Base-by-base conservation (phyloP, 1,139 yeast species). In the Petasospora rhodanensis region DNA sequence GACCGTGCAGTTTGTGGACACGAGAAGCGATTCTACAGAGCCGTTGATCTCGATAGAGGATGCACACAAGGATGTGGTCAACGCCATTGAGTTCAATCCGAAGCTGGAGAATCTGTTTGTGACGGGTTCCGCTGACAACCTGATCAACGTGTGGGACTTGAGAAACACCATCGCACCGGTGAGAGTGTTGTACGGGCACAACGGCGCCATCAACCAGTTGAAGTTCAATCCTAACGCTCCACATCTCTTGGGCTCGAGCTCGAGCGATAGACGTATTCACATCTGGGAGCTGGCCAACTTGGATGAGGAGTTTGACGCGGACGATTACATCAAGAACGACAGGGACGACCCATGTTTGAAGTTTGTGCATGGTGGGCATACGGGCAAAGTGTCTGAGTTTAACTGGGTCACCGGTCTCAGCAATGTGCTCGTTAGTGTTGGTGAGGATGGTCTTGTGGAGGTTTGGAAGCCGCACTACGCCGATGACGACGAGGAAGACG, bases 301-400 rank as follows among this genome's bases (percentile, higher is more conserved):
- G 16, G 68, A 68, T 12, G 64, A 61, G 23, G 75, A 61, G 11
- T 58, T 58, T 18, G 55, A 48, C 30, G 42, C 41, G 32, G 47
- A 60, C 45, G 45, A 61, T 71, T 18, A 68, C 13, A 61, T 75
- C 30, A 63, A 64, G 31, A 58, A 72, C 21, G 61, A 62, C 17
- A 64, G 64, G 32, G 63, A 63, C 18, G 85, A 78, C 51, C 84
- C 84, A n/a, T 70, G 80, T 47, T 62, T 78, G 43, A 60, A 51
- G 16, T 85, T 86, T 50, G 64, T 73, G 30, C 96, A 86, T 53
- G 82, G 82, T 17, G 96, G 96, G 1, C 96, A 86, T 52, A 73
- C 85, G 62, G 67, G 76, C 34, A 79, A 79, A 21, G 80, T 86
- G 9, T 70, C 76, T 43, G 95, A 84, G 50, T 65, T 84, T 36